Evolutionary conservation across 495 filamentous ascomycete species (phyloP).

Genomic region (Penicillium flavigenum): DNA sequence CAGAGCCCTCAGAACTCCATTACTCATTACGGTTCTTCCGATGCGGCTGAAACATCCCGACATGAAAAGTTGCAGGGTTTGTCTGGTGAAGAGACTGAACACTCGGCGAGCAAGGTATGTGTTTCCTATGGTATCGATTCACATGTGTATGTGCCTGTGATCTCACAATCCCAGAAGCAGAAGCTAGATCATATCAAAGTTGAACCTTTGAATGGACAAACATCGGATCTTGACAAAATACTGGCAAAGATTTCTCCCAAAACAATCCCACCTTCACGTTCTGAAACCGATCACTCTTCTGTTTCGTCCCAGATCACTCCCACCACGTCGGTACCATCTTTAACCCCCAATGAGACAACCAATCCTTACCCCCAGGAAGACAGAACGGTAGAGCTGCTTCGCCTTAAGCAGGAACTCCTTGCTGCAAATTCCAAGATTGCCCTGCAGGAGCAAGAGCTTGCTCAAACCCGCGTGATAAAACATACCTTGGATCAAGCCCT

Average conservation of each 20-base stretch:
- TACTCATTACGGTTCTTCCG: constrained; percentile 30
- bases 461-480: constrained; percentile 71
- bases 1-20: constrained; percentile 33
- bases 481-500: constrained; percentile 74
- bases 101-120: constrained; percentile 40
- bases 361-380: constrained; percentile 24
- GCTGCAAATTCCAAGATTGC: constrained; percentile 77
- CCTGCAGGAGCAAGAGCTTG: constrained; percentile 78
- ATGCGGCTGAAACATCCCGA: constrained; percentile 40
- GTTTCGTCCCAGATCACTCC: constrained; percentile 58
- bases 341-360: constrained; percentile 32
- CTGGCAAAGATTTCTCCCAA: constrained; percentile 38
- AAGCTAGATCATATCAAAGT: constrained; percentile 45
- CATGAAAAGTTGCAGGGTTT: constrained; percentile 37
- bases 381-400: constrained; percentile 50
- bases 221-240: constrained; percentile 42
- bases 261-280: constrained; percentile 25
- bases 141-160: not conserved
- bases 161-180: constrained; percentile 54
- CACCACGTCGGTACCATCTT: constrained; percentile 43
- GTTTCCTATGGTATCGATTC: not conserved
- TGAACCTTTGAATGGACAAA: constrained; percentile 23
- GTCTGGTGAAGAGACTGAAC: constrained; percentile 21
- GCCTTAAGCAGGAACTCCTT: constrained; percentile 70
- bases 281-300: constrained; percentile 49